These are phyloP conservation scores for Tetragonia tetragonoides DNA, from an alignment of 148 eudicot genomes.

Conservation along the genomic window DNA sequence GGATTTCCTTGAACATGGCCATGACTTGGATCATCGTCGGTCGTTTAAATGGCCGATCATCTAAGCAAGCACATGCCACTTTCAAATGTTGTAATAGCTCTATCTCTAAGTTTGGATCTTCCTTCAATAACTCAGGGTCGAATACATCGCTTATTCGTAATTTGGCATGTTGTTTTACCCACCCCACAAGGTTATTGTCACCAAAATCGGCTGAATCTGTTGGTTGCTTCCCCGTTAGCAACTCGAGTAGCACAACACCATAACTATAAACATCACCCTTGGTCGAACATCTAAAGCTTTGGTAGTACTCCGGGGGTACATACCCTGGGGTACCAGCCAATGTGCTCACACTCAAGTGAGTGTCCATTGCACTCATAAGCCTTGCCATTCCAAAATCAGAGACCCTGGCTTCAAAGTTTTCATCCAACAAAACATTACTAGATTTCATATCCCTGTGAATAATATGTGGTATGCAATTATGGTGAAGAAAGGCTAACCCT, in stretches of 20 bases:
- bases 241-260: conserved; percentile 81
- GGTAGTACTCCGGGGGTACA: conserved; percentile 86
- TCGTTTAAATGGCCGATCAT: conserved; percentile 68
- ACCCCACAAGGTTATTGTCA: conserved; percentile 85
- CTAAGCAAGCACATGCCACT: conserved; percentile 82
- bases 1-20: conserved; percentile 92
- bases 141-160: conserved; percentile 61
- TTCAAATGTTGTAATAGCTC: conserved; percentile 72
- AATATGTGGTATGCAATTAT: conserved; percentile 78
- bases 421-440: conserved; percentile 80
- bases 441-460: conserved; percentile 96
- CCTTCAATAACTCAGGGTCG: conserved; percentile 57
- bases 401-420: conserved; percentile 72
- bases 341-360: conserved; percentile 88
- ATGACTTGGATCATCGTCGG: conserved; percentile 98
- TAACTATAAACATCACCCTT: conserved; percentile 93
- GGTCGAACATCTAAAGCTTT: conserved; percentile 66
- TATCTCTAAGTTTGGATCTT: conserved; percentile 59
- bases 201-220: conserved; percentile 89
- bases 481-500: conserved; percentile 88
- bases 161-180: conserved; percentile 78
- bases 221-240: conserved; percentile 71
- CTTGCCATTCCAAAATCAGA: conserved; percentile 98
- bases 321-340: conserved; percentile 91
- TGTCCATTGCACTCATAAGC: conserved; percentile 83